These are phyloP conservation scores for Populus alba DNA, from an alignment of 345 rosid species.

Conservation along the genomic window DNA sequence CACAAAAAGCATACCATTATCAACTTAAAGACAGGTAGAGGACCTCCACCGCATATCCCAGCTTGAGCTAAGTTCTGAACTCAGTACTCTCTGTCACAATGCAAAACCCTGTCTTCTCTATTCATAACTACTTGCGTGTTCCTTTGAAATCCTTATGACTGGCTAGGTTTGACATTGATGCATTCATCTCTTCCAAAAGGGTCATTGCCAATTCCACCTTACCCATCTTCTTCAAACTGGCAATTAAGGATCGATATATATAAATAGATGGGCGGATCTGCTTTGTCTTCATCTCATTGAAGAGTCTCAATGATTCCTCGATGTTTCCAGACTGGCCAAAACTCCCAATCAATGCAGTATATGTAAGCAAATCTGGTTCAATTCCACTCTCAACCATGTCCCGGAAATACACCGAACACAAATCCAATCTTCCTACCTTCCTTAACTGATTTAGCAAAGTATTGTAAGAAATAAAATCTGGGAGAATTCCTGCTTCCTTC, in stretches of 20 bases:
- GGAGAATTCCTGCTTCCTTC: slow-evolving; percentile 56
- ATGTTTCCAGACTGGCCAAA: slow-evolving; percentile 71
- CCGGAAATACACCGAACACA: slow-evolving; percentile 46
- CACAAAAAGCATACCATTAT: slow-evolving; percentile 14
- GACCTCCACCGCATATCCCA: not conserved
- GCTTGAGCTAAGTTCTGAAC: not conserved
- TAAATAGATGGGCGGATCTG: slow-evolving; percentile 64
- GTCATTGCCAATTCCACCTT: slow-evolving; percentile 45
- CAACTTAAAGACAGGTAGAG: not conserved
- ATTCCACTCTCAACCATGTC: slow-evolving; percentile 61
- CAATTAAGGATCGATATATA: slow-evolving; percentile 51
- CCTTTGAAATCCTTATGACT: slow-evolving; percentile 63
- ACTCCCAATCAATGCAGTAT: slow-evolving; percentile 66
- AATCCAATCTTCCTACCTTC: slow-evolving; percentile 67
- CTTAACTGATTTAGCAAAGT: slow-evolving; percentile 61
- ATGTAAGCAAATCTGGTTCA: slow-evolving; percentile 75
- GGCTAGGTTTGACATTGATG: slow-evolving; percentile 47
- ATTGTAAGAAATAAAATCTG: slow-evolving; percentile 69
- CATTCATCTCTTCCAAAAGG: slow-evolving; percentile 60
- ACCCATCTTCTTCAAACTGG: slow-evolving; percentile 49
- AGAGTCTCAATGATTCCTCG: slow-evolving; percentile 58
- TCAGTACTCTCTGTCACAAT: not conserved
- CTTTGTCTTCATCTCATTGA: slow-evolving; percentile 64
- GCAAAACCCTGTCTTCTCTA: not conserved
- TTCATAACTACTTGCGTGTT: slow-evolving; percentile 33